Evolutionary conservation across 73 alveolate genomes (phyloP).

Genomic region (Tetrahymena malaccensis): DNA sequence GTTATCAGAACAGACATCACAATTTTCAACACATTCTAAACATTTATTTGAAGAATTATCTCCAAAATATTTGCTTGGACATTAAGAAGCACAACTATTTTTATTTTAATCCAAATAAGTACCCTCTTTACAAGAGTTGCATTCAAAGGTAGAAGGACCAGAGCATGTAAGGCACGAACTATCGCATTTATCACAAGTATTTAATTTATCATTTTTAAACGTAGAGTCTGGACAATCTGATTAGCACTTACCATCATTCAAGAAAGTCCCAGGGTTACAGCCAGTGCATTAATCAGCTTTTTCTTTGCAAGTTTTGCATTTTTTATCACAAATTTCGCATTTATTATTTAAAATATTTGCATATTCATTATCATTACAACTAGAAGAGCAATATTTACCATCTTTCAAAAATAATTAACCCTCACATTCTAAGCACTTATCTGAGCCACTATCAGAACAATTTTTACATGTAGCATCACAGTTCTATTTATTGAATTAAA

Average conservation of each 20-base stretch:
- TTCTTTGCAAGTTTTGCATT: constrained; percentile 9
- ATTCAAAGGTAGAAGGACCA: constrained; percentile 15
- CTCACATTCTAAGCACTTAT: background rate
- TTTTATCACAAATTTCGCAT: background rate
- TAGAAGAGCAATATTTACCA: background rate
- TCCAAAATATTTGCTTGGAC: background rate
- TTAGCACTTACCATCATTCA: background rate
- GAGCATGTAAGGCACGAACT: constrained; percentile 5
- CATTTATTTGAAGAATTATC: background rate
- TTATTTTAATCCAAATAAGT: background rate
- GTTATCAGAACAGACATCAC: background rate
- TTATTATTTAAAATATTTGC: background rate
- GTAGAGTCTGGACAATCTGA: constrained; percentile 1
- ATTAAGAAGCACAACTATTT: background rate
- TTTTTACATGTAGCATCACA: background rate
- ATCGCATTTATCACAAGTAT: constrained; percentile 8
- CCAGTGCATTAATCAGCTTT: constrained; percentile 6
- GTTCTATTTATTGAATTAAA: background rate
- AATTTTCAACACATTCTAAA: background rate
- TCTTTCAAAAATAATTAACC: background rate
- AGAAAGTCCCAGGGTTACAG: background rate
- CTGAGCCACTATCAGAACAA: background rate
- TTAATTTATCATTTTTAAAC: background rate
- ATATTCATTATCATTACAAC: background rate
- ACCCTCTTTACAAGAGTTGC: background rate